phyloP scores from a whole-genome alignment of 768 basidiomycete genomes.

The Trametopsis cervina region DNA sequence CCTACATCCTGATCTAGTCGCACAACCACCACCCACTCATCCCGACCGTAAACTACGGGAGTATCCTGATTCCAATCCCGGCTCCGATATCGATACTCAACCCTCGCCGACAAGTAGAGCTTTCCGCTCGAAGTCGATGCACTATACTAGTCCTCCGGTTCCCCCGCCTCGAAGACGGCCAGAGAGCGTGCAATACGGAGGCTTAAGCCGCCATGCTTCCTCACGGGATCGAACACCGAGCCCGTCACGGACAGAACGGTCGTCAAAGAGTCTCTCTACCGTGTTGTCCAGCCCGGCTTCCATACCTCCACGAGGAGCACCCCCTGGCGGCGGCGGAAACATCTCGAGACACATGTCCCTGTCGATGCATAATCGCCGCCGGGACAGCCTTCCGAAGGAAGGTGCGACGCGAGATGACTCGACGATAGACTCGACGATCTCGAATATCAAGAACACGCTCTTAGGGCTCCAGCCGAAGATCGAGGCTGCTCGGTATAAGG shows the following conservation, averaged over 20 bases:
- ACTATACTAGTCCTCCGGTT: slow-evolving; percentile 34
- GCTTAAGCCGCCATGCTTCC: not conserved
- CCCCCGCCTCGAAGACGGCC: slow-evolving; percentile 47
- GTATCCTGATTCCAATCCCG: not conserved
- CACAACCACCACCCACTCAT: slow-evolving; percentile 43
- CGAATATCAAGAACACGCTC: slow-evolving; percentile 39
- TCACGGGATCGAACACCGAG: slow-evolving; percentile 3
- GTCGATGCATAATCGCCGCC: slow-evolving; percentile 10
- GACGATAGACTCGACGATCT: slow-evolving; percentile 27
- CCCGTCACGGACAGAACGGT: slow-evolving; percentile 12
- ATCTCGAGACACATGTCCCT: slow-evolving; percentile 36
- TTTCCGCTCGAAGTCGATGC: slow-evolving; percentile 49
- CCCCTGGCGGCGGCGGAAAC: not conserved
- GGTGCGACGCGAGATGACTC: slow-evolving; percentile 16
- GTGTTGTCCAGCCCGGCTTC: slow-evolving; percentile 12
- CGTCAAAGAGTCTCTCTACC: slow-evolving; percentile 7
- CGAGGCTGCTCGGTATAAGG: slow-evolving; percentile 63
- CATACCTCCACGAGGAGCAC: slow-evolving; percentile 12
- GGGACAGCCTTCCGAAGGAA: slow-evolving; percentile 4
- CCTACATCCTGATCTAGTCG: slow-evolving; percentile 24
- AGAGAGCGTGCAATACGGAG: slow-evolving; percentile 47
- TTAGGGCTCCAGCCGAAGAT: slow-evolving; percentile 42
- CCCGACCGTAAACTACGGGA: slow-evolving; percentile 39
- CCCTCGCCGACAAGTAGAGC: slow-evolving; percentile 24
- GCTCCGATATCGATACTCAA: not conserved